phyloP scores from a whole-genome alignment of 2,329 filamentous ascomycete genomes.

The Arthroderma sp. region DNA sequence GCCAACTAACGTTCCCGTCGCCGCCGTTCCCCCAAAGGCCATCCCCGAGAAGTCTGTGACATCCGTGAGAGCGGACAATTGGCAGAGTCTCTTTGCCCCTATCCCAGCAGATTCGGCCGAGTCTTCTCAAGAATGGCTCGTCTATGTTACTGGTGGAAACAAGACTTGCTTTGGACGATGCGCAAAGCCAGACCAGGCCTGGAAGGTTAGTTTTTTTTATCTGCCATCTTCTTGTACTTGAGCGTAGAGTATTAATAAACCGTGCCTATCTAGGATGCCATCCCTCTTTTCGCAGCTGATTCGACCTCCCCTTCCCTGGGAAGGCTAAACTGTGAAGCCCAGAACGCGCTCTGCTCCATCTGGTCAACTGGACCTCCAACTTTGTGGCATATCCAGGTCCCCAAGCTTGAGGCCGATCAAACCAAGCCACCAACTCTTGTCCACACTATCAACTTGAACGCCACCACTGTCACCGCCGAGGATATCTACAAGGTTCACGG shows the following conservation, averaged over 20 bases:
- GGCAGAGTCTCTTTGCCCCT: constrained; percentile 39
- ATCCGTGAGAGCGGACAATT: constrained; percentile 43
- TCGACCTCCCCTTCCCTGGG: constrained; percentile 45
- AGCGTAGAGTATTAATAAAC: not conserved
- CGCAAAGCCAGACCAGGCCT: constrained; percentile 39
- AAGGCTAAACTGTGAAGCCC: constrained; percentile 45
- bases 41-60: constrained; percentile 40
- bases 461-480: constrained; percentile 42
- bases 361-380: constrained; percentile 46
- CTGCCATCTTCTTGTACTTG: not conserved
- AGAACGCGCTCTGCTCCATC: constrained; percentile 46
- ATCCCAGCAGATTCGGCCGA: constrained; percentile 27
- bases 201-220: constrained; percentile 29
- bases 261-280: constrained; percentile 33
- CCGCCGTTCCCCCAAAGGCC: constrained; percentile 26
- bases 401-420: constrained; percentile 37
- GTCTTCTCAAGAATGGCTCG: constrained; percentile 39
- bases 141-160: constrained; percentile 52
- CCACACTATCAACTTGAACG: constrained; percentile 43
- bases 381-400: constrained; percentile 46
- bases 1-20: constrained; percentile 29
- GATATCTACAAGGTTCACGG: constrained; percentile 45
- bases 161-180: constrained; percentile 51
- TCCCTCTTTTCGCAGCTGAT: constrained; percentile 40
- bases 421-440: constrained; percentile 40